Percentiles rank a stretch among this genome's conserved stretches.
Conservation (phyloP, 352 stramenopile genomes). For the Phytophthora ohioensis region DNA sequence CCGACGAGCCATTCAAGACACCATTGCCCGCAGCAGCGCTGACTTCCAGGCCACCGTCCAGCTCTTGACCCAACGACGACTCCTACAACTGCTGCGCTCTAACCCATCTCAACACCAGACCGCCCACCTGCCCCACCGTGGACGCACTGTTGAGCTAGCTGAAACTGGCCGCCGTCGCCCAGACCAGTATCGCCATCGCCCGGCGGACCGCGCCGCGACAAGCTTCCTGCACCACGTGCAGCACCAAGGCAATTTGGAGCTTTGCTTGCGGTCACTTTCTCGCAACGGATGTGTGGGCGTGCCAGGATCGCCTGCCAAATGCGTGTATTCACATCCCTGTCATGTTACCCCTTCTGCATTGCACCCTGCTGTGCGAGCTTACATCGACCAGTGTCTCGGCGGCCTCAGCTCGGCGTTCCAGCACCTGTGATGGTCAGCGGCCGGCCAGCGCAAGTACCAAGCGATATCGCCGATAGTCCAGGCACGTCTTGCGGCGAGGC, state of each 20-base stretch:
- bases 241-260: neutral
- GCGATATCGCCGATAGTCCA: neutral
- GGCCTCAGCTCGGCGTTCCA: neutral
- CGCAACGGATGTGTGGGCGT: neutral
- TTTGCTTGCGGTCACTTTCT: neutral
- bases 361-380: neutral
- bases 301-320: neutral
- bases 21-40: neutral
- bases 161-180: neutral
- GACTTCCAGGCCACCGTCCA: neutral
- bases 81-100: neutral
- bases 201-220: no score
- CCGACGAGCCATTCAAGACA: neutral
- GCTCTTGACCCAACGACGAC: neutral
- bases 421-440: neutral
- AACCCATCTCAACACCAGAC: neutral
- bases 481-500: neutral
- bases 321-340: neutral
- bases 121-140: neutral
- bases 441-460: neutral
- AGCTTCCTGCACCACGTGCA: neutral
- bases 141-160: neutral
- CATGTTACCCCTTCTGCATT: neutral
- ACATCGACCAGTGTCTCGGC: neutral
- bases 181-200: neutral